phyloP scores from a whole-genome alignment of 345 rosid genomes.

The Aethionema arabicum region DNA sequence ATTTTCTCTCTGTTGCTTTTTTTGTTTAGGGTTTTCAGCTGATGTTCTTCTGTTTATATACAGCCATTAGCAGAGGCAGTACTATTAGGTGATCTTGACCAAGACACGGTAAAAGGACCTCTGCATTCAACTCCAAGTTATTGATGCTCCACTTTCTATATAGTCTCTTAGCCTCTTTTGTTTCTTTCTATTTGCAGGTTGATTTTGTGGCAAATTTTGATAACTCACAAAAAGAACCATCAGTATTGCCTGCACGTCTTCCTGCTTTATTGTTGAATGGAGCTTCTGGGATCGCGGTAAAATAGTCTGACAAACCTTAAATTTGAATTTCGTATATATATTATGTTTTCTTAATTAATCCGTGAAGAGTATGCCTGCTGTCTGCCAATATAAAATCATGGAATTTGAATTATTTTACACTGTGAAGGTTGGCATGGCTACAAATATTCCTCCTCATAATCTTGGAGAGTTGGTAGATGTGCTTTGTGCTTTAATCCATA shows the following conservation, averaged over 20 bases:
- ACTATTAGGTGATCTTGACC: slow-evolving; percentile 79
- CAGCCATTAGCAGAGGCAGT: slow-evolving; percentile 90
- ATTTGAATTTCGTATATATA: background rate
- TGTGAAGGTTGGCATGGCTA: slow-evolving; percentile 96
- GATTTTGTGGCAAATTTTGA: slow-evolving; percentile 94
- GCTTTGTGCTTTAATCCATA: slow-evolving; percentile 83
- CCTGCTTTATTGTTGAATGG: slow-evolving; percentile 89
- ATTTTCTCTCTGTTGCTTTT: background rate
- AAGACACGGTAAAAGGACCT: slow-evolving; percentile 61
- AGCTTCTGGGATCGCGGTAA: slow-evolving; percentile 96
- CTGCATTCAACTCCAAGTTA: slow-evolving; percentile 5
- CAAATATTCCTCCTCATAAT: slow-evolving; percentile 98
- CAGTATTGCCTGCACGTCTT: slow-evolving; percentile 89
- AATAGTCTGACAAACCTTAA: slow-evolving; percentile 21
- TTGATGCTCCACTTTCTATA: background rate
- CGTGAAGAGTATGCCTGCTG: background rate
- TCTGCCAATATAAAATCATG: slow-evolving; percentile 15
- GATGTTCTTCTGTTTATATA: slow-evolving; percentile 15
- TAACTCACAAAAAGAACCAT: slow-evolving; percentile 86
- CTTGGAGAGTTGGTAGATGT: slow-evolving; percentile 96
- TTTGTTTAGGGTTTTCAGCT: slow-evolving; percentile 14
- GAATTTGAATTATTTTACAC: slow-evolving; percentile 9
- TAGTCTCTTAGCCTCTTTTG: slow-evolving; percentile 24
- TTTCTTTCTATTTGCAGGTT: slow-evolving; percentile 52
- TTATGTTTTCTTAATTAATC: slow-evolving; percentile 7